Conservation (phyloP, 768 basidiomycete species). For the Leucocoprinus sp. region DNA sequence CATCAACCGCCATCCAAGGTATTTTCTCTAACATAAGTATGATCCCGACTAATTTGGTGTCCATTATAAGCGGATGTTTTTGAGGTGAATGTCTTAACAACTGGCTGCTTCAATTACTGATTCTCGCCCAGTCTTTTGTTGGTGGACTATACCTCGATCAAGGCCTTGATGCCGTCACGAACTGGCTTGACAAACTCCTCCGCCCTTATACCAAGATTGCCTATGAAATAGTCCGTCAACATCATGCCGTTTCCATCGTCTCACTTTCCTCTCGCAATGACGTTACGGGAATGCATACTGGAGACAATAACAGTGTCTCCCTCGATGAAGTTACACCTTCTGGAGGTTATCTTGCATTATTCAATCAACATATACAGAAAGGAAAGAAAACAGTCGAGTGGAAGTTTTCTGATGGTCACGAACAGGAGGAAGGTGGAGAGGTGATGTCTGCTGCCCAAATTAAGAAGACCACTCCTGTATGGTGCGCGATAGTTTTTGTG, state of each 20-base stretch:
- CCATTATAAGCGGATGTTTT: conserved; percentile 83
- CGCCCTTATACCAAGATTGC: conserved; percentile 54
- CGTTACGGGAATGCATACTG: not conserved
- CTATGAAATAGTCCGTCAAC: conserved; percentile 53
- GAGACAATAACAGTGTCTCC: not conserved
- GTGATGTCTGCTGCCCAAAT: conserved; percentile 22
- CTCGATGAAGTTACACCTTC: conserved; percentile 19
- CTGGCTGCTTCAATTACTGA: not conserved
- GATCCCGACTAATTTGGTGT: too few species aligned
- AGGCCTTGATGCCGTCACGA: conserved; percentile 45
- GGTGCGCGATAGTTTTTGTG: conserved; percentile 60
- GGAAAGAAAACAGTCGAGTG: conserved; percentile 54
- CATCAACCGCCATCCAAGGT: conserved; percentile 71
- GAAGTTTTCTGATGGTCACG: conserved; percentile 44
- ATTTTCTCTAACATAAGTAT: conserved; percentile 15
- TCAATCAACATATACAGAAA: conserved; percentile 72
- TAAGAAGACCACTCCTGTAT: conserved; percentile 65
- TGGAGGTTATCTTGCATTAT: conserved; percentile 65
- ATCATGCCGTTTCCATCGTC: conserved; percentile 40
- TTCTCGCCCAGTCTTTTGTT: conserved; percentile 52
- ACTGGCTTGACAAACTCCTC: conserved; percentile 59
- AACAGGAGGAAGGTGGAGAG: conserved; percentile 15
- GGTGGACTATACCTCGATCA: conserved; percentile 73
- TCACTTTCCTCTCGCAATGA: conserved; percentile 8
- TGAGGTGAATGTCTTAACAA: conserved; percentile 40